Evolutionary conservation across 2,329 filamentous ascomycete species (phyloP), one percentile per base, ranked within the genome.

Genomic region (Meredithiella fracta): DNA sequence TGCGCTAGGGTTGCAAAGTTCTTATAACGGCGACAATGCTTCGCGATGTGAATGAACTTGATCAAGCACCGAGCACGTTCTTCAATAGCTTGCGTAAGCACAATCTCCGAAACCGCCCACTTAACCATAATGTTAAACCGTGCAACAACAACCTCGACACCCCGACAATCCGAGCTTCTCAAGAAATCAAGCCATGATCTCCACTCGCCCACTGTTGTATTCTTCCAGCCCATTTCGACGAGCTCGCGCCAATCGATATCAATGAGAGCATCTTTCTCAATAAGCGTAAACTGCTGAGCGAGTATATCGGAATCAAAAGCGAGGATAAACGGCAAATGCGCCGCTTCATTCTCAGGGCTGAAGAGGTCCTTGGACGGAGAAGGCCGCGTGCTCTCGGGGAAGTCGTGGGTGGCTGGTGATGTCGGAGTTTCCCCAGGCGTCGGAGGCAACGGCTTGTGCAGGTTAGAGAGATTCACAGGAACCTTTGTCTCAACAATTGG

Each of bases 171-270:
- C 47, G 82, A 77, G 52, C 82, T 81, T 54, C 82, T 79, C 42
- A 91, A 72, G 64, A 89, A 91, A 47, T 87, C 82, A 9, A 91
- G 86, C 86, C 86, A 92, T 22, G 88, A 86, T 54, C 81, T 78
- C 37, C 80, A 78, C 59, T 82, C 73, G 52, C 76, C 80, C 51
- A 77, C 77, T 15, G 78, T 75, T 17, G 75, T 72, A 62, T 88
- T 80, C 65, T 86, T 87, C 85, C 86, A 91, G 53, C 79, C 79
- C 75, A 92, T 83, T 55, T 89, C 85, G 55, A 91, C 86, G 11
- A 92, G 73, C 62, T 92, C 86, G 65, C 85, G 88, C 86, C 86
- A 92, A 68, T 91, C 86, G 60, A 92, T 85, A 66, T 91, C 86
- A 62, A 88, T 86, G 22, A 92, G 72, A 1, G 86, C 86, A 64